Percentiles rank a stretch among this genome's conserved stretches.
Evolutionary conservation across 495 filamentous ascomycete genomes (phyloP).

Genomic region (Hypomontagnella monticulosa): DNA sequence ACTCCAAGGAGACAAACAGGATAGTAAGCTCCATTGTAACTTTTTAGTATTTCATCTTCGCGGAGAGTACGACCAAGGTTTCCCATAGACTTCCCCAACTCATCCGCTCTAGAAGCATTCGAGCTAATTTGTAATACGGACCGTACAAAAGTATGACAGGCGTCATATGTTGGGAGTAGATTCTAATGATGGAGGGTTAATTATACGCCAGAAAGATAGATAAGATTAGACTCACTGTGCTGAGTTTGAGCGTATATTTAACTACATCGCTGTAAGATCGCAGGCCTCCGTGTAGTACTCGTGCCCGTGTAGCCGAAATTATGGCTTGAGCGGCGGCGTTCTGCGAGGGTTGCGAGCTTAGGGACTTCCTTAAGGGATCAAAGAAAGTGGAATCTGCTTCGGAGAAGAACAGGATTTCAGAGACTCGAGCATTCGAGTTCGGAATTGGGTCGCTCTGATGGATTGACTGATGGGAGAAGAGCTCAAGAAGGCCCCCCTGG

Average conservation of each 20-base stretch:
- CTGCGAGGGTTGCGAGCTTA: background rate
- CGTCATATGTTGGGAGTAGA: slow-evolving; percentile 3
- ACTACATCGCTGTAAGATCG: slow-evolving; percentile 5
- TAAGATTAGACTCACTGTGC: slow-evolving; percentile 9
- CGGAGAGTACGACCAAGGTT: background rate
- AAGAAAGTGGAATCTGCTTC: slow-evolving; percentile 9
- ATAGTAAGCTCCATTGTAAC: slow-evolving; percentile 7
- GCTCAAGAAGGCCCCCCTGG: slow-evolving; percentile 8
- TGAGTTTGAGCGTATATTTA: slow-evolving; percentile 19
- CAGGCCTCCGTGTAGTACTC: slow-evolving; percentile 8
- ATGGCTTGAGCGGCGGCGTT: slow-evolving; percentile 22
- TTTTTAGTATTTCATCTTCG: slow-evolving; percentile 7
- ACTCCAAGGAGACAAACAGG: slow-evolving; percentile 11
- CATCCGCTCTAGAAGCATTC: background rate
- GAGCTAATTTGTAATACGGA: slow-evolving; percentile 7
- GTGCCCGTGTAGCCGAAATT: slow-evolving; percentile 20
- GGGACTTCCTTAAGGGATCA: background rate
- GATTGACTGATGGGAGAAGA: slow-evolving; percentile 19
- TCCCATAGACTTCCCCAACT: background rate
- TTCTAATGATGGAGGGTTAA: background rate
- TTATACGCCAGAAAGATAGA: background rate
- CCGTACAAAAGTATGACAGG: slow-evolving; percentile 8
- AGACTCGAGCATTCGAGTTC: slow-evolving; percentile 7
- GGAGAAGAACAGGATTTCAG: slow-evolving; percentile 1
- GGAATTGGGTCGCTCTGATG: background rate